phyloP scores from a whole-genome alignment of 495 filamentous ascomycete genomes.

The Glonium stellatum region DNA sequence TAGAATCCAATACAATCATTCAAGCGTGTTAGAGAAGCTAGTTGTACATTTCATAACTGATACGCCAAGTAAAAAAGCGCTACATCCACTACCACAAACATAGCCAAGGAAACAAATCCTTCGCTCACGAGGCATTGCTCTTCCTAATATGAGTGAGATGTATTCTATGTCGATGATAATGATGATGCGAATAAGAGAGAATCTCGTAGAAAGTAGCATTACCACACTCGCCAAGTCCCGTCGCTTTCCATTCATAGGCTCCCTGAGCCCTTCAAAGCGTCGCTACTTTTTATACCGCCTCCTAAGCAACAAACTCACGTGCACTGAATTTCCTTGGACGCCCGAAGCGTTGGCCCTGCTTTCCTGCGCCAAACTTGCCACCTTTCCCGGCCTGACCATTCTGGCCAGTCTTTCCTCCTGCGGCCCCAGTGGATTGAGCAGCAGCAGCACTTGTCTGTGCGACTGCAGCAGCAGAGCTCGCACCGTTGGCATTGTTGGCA shows the following conservation, averaged over 20 bases:
- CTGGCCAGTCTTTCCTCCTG: not conserved
- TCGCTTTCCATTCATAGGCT: not conserved
- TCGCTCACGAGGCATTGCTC: constrained; percentile 17
- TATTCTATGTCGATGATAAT: constrained; percentile 26
- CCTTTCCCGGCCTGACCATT: constrained; percentile 7
- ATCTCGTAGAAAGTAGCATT: constrained; percentile 23
- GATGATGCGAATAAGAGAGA: constrained; percentile 16
- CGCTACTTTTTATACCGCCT: not conserved
- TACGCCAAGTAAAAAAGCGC: constrained; percentile 14
- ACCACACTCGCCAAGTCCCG: constrained; percentile 8
- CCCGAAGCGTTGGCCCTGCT: not conserved
- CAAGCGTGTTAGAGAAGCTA: constrained; percentile 6
- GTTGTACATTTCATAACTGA: constrained; percentile 25
- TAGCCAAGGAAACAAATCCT: constrained; percentile 25
- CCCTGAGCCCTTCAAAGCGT: not conserved
- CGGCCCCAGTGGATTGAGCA: not conserved
- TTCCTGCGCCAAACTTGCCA: constrained; percentile 6
- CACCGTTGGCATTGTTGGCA: constrained; percentile 16
- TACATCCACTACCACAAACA: constrained; percentile 21
- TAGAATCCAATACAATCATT: not conserved
- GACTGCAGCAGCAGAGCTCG: constrained; percentile 9
- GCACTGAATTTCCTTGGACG: constrained; percentile 15
- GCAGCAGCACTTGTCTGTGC: not conserved
- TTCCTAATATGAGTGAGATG: constrained; percentile 4
- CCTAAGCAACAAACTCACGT: constrained; percentile 20